Base-by-base conservation (phyloP, 225 moss, liverwort and hornwort genomes). In the Sphagnum tenellum region DNA sequence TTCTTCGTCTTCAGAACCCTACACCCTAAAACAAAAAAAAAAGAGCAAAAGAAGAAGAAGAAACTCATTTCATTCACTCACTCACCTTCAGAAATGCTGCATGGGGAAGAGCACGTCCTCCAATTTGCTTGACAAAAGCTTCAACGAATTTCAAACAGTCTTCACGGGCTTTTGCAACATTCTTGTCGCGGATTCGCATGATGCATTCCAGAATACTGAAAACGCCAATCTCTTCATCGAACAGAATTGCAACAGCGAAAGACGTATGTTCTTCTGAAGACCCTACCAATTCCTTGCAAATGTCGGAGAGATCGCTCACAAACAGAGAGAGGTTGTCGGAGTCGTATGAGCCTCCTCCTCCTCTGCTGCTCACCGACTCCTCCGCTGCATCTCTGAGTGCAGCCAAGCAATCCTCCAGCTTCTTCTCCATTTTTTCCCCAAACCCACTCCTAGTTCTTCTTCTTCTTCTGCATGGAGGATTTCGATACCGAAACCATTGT, bases 201-300 rank as follows among this genome's bases (percentile, higher is more conserved):
- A 94, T 79, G 60, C 76, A 69, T 12, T 94, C 88, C 72, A 94
- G 47, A 8, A 88, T 70, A 67, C 67, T 75, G 70, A 90, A 85
- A 12, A 94, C 47, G 48, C 94, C 94, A 7, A 64, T 69, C 29
- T 90, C 94, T 67, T 77, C 82, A 50, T 94, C 90, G 67, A 94
- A 90, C 60, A 94, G 67, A 56, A 88, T 55, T 45, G 90, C 84
- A 54, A 94, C 86, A 2, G 88, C 82, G 73, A 82, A 88, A 2
- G 94, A 88, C 8, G 86, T 9, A 57, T 90, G 84, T 66, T 90
- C 86, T 47, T 90, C 88, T 8, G 88, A 77, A 29, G 29, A 29
- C 29, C 29, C 29, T 9, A 84, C 48, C 44, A 84, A 67, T 48
- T 81, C 80, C 64, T 82, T 78, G 69, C 86, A 94, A 6, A 87